Evolutionary conservation across 305 asterid species (phyloP), one percentile per base, ranked within the genome.

Genomic region (Plantago lanceolata): DNA sequence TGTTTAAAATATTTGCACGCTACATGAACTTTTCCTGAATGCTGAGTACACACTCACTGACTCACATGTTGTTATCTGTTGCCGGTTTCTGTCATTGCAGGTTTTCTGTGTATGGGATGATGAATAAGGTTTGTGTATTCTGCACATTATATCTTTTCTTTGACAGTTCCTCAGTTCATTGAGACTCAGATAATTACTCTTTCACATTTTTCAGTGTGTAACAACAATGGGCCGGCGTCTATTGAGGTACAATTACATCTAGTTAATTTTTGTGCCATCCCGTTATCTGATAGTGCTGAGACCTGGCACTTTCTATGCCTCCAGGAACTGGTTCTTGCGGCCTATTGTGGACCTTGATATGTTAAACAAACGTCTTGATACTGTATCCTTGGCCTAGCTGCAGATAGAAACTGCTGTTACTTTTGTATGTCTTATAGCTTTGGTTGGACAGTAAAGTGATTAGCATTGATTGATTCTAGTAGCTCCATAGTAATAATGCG

Each of bases 241-340:
- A 60, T 80, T 93, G 80, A 85, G 97, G 98, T 93, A 66, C 68
- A 69, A 61, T 66, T 59, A 44, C 62, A 47, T 68, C 78, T 57
- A 61, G 57, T 65, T 40, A 59, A 31, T 69, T 48, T 48, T 59
- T 55, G 8, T 69, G 62, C 19, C 61, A 45, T 54, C 43, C 57
- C 24, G 56, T 63, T 64, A 65, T 57, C 56, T 50, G 71, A 64
- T 73, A 51, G 71, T 68, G 48, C 75, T 67, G 61, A 72, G 67
- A 29, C 70, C 57, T 63, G 76, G 60, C 40, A 52, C 72, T 81
- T 70, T 50, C 19, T 16, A 59, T 79, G 77, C 67, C 43, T 18
- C 62, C 64, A 93, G 98, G 92, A 93, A 65, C 85, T 93, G 98
- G 97, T 93, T 93, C 78, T 82, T 93, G 78, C 84, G 95, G 86